Evolutionary conservation across 1,139 yeast genomes (phyloP).

Genomic region (Wickerhamomyces sp.): DNA sequence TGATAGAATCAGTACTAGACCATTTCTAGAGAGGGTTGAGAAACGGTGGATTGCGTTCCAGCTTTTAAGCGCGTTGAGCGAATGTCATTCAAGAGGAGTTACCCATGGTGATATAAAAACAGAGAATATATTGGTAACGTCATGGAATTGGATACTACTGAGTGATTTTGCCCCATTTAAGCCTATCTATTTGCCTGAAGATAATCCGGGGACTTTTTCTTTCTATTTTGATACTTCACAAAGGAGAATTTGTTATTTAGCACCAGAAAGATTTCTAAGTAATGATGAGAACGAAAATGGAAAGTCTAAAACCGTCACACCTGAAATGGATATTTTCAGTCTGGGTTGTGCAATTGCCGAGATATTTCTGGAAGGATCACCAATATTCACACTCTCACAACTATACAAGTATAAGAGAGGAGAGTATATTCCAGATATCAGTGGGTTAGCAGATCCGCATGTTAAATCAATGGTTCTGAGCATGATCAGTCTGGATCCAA

Average conservation of each 20-base stretch:
- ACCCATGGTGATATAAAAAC: conserved; percentile 90
- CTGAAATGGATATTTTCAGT: conserved; percentile 83
- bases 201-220: conserved; percentile 90
- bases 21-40: conserved; percentile 78
- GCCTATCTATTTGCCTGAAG: conserved; percentile 85
- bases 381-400: conserved; percentile 82
- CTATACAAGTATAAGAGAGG: conserved; percentile 74
- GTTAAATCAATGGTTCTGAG: conserved; percentile 51
- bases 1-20: conserved; percentile 83
- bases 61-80: conserved; percentile 53
- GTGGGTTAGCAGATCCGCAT: conserved; percentile 44
- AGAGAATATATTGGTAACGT: conserved; percentile 81
- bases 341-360: conserved; percentile 93
- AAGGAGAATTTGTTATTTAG: conserved; percentile 82
- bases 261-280: conserved; percentile 82
- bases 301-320: conserved; percentile 33
- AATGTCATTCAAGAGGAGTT: conserved; percentile 58
- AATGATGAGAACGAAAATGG: conserved; percentile 31
- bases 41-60: conserved; percentile 84
- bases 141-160: conserved; percentile 84
- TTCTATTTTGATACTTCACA: conserved; percentile 90
- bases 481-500: conserved; percentile 64
- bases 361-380: conserved; percentile 77
- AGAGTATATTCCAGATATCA: conserved; percentile 59
- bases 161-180: conserved; percentile 83